Conservation (phyloP, 2,329 filamentous ascomycete species). For the Colletotrichum sp. region DNA sequence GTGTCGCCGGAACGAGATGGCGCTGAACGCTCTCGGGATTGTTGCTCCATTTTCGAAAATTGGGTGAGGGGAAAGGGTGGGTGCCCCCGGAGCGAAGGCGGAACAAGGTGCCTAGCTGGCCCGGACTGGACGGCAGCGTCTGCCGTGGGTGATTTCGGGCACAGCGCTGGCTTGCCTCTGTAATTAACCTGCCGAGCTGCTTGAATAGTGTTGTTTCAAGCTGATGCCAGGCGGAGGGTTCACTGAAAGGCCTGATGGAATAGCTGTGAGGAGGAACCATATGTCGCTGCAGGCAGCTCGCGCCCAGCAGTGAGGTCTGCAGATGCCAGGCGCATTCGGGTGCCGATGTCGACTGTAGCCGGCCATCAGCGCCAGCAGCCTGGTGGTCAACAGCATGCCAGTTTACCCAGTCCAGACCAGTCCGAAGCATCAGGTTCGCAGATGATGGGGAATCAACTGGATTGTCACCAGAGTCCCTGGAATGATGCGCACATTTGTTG, state of each 20-base stretch:
- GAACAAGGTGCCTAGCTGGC: neutral
- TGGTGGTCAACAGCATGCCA: neutral
- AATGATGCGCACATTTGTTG: neutral
- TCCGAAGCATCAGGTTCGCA: neutral
- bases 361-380: neutral
- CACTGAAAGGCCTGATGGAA: neutral
- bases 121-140: constrained; percentile 4
- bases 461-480: neutral
- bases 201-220: neutral
- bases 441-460: neutral
- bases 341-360: neutral
- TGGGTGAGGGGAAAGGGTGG: neutral
- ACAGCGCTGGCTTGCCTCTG: neutral
- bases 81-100: constrained; percentile 11
- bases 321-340: neutral
- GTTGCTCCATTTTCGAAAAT: constrained; percentile 4
- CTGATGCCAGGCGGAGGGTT: neutral
- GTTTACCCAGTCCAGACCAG: neutral
- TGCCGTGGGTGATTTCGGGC: neutral
- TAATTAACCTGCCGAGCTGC: neutral
- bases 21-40: constrained; percentile 8
- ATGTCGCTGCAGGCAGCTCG: neutral
- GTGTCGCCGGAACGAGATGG: constrained; percentile 13
- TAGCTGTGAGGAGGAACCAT: neutral
- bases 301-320: neutral